phyloP scores from a whole-genome alignment of 345 rosid species.

The Euclidium syriacum region DNA sequence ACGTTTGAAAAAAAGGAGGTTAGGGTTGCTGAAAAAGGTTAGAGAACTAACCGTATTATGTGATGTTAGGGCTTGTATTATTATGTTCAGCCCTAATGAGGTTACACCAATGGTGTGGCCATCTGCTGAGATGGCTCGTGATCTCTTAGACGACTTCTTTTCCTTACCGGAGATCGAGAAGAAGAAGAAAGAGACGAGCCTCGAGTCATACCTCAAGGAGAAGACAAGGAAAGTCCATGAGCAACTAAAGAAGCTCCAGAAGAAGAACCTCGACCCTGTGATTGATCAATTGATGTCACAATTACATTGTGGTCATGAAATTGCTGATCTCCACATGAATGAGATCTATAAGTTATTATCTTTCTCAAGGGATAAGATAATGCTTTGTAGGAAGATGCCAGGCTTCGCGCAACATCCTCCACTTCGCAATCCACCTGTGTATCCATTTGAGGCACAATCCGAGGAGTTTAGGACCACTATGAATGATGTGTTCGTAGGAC shows the following conservation, averaged over 20 bases:
- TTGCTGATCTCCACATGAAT: neutral
- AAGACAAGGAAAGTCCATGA: constrained; percentile 3
- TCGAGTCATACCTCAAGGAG: constrained; percentile 18
- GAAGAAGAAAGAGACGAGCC: neutral
- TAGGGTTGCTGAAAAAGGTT: constrained; percentile 55
- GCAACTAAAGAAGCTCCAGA: neutral
- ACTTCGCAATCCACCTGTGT: neutral
- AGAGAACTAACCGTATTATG: constrained; percentile 52
- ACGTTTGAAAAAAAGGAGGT: constrained; percentile 49
- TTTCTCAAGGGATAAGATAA: neutral
- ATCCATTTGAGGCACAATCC: neutral
- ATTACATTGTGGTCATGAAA: neutral
- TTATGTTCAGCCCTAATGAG: constrained; percentile 41
- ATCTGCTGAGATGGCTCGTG: constrained; percentile 12
- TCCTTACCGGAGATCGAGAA: constrained; percentile 7
- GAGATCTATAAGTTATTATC: constrained; percentile 4
- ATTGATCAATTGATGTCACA: constrained; percentile 24
- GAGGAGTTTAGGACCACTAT: neutral
- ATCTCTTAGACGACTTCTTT: constrained; percentile 8
- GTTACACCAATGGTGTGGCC: constrained; percentile 54
- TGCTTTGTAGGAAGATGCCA: neutral
- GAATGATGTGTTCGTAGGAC: neutral
- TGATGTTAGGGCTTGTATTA: constrained; percentile 48
- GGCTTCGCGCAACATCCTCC: neutral
- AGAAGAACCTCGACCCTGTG: constrained; percentile 1